These are phyloP conservation scores for Iris macrosiphon DNA, from an alignment of 106 monocot genomes.

Conservation along the genomic window DNA sequence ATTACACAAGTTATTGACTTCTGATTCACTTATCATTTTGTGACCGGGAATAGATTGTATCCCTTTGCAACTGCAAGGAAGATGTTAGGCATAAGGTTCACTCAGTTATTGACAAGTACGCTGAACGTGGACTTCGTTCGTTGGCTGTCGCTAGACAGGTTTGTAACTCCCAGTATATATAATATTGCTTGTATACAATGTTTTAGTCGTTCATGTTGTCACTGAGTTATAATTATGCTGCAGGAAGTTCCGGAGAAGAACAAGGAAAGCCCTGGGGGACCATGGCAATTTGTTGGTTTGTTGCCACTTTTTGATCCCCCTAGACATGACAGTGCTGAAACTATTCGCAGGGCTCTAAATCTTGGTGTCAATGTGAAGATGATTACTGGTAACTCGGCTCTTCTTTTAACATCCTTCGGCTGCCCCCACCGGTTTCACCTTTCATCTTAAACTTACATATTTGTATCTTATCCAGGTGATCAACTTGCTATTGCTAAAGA, in stretches of 20 bases:
- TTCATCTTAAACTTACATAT: not conserved
- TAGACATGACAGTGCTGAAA: conserved; percentile 96
- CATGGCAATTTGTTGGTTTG: conserved; percentile 93
- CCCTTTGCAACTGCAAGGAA: conserved; percentile 51
- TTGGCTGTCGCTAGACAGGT: conserved; percentile 57
- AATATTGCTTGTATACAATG: not conserved
- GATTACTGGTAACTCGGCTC: conserved; percentile 66
- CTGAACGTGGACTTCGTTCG: conserved; percentile 68
- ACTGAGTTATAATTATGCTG: not conserved
- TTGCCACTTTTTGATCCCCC: conserved; percentile 94
- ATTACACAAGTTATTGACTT: too few relatives aligned
- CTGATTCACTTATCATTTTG: too few relatives aligned
- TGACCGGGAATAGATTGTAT: conserved; percentile 37
- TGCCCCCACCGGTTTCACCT: too few relatives aligned
- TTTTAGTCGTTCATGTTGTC: not conserved
- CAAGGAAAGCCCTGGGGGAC: conserved; percentile 73
- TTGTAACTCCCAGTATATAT: not conserved
- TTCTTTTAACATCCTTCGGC: not conserved
- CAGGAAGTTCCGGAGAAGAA: conserved; percentile 65
- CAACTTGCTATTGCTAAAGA: conserved; percentile 62
- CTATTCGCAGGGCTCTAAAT: conserved; percentile 85
- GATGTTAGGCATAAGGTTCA: conserved; percentile 59
- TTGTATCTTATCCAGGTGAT: conserved; percentile 30
- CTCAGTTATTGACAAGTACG: conserved; percentile 54
- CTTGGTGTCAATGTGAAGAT: conserved; percentile 99